These are phyloP conservation scores for Tuber brumale DNA, from an alignment of 495 filamentous ascomycete species.

Conservation along the genomic window DNA sequence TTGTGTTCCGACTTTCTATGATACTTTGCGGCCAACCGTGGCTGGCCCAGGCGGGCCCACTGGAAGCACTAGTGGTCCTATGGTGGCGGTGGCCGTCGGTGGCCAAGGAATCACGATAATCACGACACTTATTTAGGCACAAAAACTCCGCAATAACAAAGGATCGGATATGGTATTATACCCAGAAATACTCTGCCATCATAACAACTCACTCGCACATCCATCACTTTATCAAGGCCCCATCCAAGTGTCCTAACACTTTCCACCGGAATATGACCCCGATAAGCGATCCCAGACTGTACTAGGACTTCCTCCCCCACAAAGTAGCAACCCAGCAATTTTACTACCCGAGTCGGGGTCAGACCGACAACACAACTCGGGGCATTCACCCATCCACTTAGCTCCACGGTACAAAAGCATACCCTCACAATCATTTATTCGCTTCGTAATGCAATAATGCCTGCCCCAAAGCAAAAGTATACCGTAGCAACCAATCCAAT, in stretches of 20 bases:
- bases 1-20: too few species aligned
- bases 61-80: too few species aligned
- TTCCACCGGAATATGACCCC: background rate
- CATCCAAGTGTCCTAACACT: background rate
- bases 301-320: background rate
- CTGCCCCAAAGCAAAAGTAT: background rate
- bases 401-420: background rate
- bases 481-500: background rate
- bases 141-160: background rate
- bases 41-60: too few species aligned
- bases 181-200: background rate
- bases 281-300: background rate
- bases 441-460: background rate
- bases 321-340: background rate
- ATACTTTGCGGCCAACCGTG: too few species aligned
- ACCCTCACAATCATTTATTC: slow-evolving; percentile 1
- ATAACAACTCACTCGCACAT: background rate
- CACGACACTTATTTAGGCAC: background rate
- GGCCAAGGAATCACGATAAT: background rate
- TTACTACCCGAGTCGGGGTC: background rate
- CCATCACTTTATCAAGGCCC: background rate
- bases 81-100: background rate
- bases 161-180: background rate
- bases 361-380: background rate
- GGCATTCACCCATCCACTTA: background rate